A percentile compares a stretch with the other conserved stretches of the same genome.
These are phyloP conservation scores for Phaseolus lunatus DNA, from an alignment of 306 rosid genomes.

Conservation along the genomic window DNA sequence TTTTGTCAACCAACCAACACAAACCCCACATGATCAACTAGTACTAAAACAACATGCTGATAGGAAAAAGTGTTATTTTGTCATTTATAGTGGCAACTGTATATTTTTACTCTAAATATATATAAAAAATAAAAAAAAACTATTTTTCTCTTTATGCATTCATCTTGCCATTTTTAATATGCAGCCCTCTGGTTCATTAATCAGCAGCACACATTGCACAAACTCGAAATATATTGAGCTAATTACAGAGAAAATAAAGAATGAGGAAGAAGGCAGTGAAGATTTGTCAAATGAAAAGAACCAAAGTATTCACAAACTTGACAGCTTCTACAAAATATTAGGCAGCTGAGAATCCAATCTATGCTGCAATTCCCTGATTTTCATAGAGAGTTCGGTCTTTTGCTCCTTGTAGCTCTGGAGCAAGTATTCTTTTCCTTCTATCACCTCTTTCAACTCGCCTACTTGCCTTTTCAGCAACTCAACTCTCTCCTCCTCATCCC, in stretches of 20 bases:
- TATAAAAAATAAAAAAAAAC: background rate
- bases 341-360: constrained; percentile 92
- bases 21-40: background rate
- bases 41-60: background rate
- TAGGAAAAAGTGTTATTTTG: background rate
- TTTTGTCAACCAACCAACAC: background rate
- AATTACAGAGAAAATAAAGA: constrained; percentile 56
- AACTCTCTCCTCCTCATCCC: constrained; percentile 71
- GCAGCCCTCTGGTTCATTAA: constrained; percentile 35
- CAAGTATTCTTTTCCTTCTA: constrained; percentile 90
- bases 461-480: constrained; percentile 85
- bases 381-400: constrained; percentile 75
- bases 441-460: constrained; percentile 87
- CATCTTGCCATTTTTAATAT: constrained; percentile 33
- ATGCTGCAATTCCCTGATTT: constrained; percentile 85
- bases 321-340: constrained; percentile 79
- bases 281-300: constrained; percentile 43
- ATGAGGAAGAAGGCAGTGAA: constrained; percentile 51
- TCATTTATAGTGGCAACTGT: background rate
- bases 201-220: constrained; percentile 47
- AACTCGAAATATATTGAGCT: constrained; percentile 48
- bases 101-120: background rate
- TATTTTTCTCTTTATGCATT: constrained; percentile 33
- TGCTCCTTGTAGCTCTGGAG: constrained; percentile 93
- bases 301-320: constrained; percentile 66